phyloP scores from a whole-genome alignment of 257 asterid genomes.

The Echium plantagineum region DNA sequence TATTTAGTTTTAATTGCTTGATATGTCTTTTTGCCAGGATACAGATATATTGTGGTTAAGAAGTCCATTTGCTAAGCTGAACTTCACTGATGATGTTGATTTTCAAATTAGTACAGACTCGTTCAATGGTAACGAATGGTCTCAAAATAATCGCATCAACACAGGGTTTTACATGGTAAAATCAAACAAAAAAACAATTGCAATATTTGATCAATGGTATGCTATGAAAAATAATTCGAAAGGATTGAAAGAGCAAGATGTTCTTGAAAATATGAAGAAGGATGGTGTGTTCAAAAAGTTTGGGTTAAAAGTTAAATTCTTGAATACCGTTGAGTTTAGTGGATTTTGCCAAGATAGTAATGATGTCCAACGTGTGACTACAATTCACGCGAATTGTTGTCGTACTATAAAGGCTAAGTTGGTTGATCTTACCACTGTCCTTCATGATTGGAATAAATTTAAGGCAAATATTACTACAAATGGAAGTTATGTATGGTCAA shows the following conservation, averaged over 20 bases:
- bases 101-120: slow-evolving; percentile 33
- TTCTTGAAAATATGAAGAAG: slow-evolving; percentile 16
- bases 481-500: slow-evolving; percentile 23
- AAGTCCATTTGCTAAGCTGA: slow-evolving; percentile 28
- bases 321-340: slow-evolving; percentile 37
- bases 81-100: slow-evolving; percentile 12
- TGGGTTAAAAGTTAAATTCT: slow-evolving; percentile 22
- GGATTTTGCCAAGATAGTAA: slow-evolving; percentile 39
- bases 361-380: slow-evolving; percentile 20
- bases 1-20: no score
- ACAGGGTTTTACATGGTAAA: slow-evolving; percentile 47
- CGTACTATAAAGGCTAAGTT: slow-evolving; percentile 28
- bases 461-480: no score
- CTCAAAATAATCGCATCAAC: slow-evolving; percentile 22
- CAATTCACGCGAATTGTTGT: slow-evolving; percentile 54
- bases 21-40: slow-evolving; percentile 38
- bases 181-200: slow-evolving; percentile 32
- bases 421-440: slow-evolving; percentile 25
- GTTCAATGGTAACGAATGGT: slow-evolving; percentile 20
- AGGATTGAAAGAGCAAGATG: slow-evolving; percentile 41
- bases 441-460: slow-evolving; percentile 35
- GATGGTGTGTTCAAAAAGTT: slow-evolving; percentile 13
- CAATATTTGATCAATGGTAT: slow-evolving; percentile 33
- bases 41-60: slow-evolving; percentile 41
- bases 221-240: slow-evolving; percentile 10